phyloP scores from a whole-genome alignment of 208 protist genomes.

The Wallacemonas rigidus region DNA sequence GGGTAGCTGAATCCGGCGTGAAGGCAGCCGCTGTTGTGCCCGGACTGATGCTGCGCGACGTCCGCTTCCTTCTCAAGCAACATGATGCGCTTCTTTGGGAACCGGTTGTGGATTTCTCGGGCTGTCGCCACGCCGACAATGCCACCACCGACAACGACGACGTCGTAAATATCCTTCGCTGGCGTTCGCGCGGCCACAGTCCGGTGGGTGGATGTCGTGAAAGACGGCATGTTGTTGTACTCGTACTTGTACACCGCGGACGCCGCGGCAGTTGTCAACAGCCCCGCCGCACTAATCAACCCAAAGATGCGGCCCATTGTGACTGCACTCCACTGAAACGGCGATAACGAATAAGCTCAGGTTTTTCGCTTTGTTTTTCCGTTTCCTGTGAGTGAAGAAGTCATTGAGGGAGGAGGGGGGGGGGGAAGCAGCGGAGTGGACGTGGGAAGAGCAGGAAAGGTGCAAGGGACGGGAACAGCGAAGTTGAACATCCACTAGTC shows the following conservation, averaged over 20 bases:
- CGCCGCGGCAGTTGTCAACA: slow-evolving; percentile 39
- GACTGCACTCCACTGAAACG: too few species aligned
- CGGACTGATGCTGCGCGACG: slow-evolving; percentile 68
- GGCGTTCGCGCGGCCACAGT: slow-evolving; percentile 24
- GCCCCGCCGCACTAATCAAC: slow-evolving; percentile 32
- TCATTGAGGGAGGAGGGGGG: too few species aligned
- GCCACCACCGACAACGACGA: slow-evolving; percentile 64
- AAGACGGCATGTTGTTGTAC: slow-evolving; percentile 43
- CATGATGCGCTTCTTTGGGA: slow-evolving; percentile 39
- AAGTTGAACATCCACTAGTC: too few species aligned
- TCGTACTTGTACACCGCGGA: slow-evolving; percentile 54
- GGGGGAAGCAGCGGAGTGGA: too few species aligned
- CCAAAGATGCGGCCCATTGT: slow-evolving; percentile 12
- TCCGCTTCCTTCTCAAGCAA: slow-evolving; percentile 68
- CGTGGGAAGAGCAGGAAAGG: too few species aligned
- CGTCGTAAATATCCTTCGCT: slow-evolving; percentile 46
- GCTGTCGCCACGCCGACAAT: slow-evolving; percentile 63
- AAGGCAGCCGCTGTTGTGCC: slow-evolving; percentile 74
- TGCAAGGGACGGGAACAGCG: too few species aligned
- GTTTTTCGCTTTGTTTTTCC: too few species aligned
- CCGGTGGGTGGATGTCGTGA: slow-evolving; percentile 28
- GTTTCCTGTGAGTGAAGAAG: too few species aligned
- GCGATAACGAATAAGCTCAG: too few species aligned
- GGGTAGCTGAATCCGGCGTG: slow-evolving; percentile 81
- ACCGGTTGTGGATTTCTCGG: slow-evolving; percentile 36